Conservation (phyloP, 371 early-diverging fungal genomes). For the Mortierella sp. region DNA sequence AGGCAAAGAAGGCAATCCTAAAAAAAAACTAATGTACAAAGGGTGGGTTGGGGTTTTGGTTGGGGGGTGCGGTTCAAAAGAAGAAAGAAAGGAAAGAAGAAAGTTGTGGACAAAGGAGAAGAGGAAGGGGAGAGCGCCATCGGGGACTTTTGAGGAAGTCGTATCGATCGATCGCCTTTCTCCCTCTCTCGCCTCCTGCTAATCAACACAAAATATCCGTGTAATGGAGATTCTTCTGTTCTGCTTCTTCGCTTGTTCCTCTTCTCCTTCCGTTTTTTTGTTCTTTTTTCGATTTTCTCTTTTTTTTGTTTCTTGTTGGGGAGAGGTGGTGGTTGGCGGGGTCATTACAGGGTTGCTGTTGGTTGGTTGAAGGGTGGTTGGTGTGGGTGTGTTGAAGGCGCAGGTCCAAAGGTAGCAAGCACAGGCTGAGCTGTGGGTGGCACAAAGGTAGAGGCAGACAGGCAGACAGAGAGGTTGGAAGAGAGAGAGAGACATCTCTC, state of each 20-base stretch:
- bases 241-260: slow-evolving; percentile 1
- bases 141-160: background rate
- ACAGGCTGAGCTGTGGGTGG: background rate
- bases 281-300: slow-evolving; percentile 14
- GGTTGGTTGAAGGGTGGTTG: background rate
- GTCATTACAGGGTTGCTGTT: slow-evolving; percentile 13
- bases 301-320: slow-evolving; percentile 12
- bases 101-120: background rate
- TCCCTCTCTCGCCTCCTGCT: background rate
- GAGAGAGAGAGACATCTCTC: background rate
- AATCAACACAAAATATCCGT: slow-evolving; percentile 5
- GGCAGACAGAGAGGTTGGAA: slow-evolving; percentile 7
- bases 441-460: background rate
- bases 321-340: slow-evolving; percentile 1
- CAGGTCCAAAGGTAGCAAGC: background rate
- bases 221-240: background rate
- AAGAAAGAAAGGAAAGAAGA: background rate
- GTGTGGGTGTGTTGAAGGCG: background rate
- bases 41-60: background rate
- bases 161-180: background rate
- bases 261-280: background rate
- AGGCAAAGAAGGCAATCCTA: background rate
- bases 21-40: slow-evolving; percentile 12
- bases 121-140: background rate
- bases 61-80: background rate